Base-by-base conservation (phyloP, 371 early-diverging fungal genomes). In the Umbelopsis sp. region DNA sequence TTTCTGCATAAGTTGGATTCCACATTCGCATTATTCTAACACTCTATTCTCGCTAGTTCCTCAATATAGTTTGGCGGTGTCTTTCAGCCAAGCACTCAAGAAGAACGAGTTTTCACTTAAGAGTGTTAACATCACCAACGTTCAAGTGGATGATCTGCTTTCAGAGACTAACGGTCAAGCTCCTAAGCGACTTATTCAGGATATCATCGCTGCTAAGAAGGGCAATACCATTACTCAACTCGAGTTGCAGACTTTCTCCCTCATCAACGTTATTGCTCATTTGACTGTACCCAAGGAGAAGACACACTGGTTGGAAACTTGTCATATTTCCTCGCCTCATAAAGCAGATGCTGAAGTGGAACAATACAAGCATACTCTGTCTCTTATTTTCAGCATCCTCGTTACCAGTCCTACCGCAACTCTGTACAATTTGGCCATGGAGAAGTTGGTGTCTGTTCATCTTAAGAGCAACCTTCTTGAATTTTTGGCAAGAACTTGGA, bases 401-500 rank as follows among this genome's bases (percentile, higher is more conserved):
- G 75, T 80, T 22, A 74, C 79, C 38, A 82, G 85, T 1, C 38
- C 80, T 14, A 65, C 72, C 63, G 75, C 86, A 51, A 73, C 65
- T 4, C 76, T 79, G 12, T 86, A 81, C 71, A 91, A 91, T 22
- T 66, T 76, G 6, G 74, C 86, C 70, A 68, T 91, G 12, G 77
- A 85, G 18, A 74, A 77, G 48, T 63, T 94, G 57, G 81, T 93
- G 62, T 76, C 77, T 22, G 52, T 57, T 16, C 90, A 91, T 50
- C 71, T 91, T 25, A 75, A 77, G 18, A 75, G 75, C 35, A 89
- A 89, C 68, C 70, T 86, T 32, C 74, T 91, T 52, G 80, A 88
- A 69, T 93, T 93, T 76, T 76, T 92, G 66, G 82, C 86, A 12
- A 80, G 83, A 5, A 67, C 83, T 20, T 93, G 92, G 92, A 76